Evolutionary conservation across 768 basidiomycete genomes (phyloP), one percentile per base, ranked within the genome.

Genomic region (Agrocybe praecox): DNA sequence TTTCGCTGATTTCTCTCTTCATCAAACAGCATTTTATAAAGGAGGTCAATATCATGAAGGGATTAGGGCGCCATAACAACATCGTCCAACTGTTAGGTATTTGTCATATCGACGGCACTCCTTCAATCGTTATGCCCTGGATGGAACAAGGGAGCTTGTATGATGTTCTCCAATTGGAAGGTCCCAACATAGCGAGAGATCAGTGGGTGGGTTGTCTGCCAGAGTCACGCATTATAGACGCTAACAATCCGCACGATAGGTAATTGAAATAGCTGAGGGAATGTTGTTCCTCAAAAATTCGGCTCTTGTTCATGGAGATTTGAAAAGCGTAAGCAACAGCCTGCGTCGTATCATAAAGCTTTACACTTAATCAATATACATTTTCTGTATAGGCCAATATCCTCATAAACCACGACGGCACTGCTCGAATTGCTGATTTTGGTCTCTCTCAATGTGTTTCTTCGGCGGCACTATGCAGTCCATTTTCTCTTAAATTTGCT

Each of bases 281-380:
- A 62, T 73, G 15, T 54, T 64, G 15, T 71, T 66, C 24, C 43
- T 73, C 23, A 66, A 64, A 12, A 18, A 57, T 42, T 68, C 64
- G 21, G 57, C 56, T 5, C 64, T 79, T 23, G 58, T 76, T 14
- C 77, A 79, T 22, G 74, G 77, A 7, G 78, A 79, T 60, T 26
- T 79, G 23, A 79, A 78, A 58, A 71, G 69, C 26, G 77, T 65
- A 24, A 1, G 64, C 53, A 1, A 2, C n/a, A n/a, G n/a, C n/a
- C n/a, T n/a, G n/a, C n/a, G n/a, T n/a, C n/a, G n/a, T n/a, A n/a
- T n/a, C n/a, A n/a, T n/a, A n/a, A n/a, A n/a, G n/a, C n/a, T n/a
- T n/a, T n/a, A n/a, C n/a, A n/a, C n/a, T n/a, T n/a, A n/a, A n/a
- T n/a, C n/a, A n/a, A n/a, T n/a, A n/a, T n/a, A n/a, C n/a, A n/a